A percentile compares a stretch with the other conserved stretches of the same genome.
Conservation (phyloP, 352 stramenopile species). For the Pythium folliculosum region DNA sequence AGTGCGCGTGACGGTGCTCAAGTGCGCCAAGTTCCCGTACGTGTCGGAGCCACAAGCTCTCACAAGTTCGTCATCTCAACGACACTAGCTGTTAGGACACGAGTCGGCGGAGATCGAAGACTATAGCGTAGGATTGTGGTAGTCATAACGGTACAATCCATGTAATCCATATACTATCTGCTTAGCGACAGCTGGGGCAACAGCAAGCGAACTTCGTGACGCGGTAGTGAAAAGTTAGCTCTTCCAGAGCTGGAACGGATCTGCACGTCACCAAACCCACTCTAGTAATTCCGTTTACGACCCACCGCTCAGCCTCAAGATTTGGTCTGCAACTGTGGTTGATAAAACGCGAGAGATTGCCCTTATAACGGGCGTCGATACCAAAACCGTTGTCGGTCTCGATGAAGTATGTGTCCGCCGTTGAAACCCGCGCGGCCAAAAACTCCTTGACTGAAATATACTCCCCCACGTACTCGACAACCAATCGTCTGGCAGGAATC, state of each 20-base stretch:
- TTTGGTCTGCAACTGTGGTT: background rate
- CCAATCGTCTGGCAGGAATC: no score
- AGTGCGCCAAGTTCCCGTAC: slow-evolving; percentile 82
- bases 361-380: background rate
- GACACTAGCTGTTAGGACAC: no score
- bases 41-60: slow-evolving; percentile 83
- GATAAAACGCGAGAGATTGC: slow-evolving; percentile 2
- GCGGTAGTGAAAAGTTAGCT: background rate
- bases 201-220: background rate
- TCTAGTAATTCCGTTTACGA: background rate
- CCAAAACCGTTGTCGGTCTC: background rate
- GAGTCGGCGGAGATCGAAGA: no score
- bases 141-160: no score
- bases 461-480: slow-evolving; percentile 4
- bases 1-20: no score
- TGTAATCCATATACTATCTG: no score
- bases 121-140: no score
- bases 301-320: background rate
- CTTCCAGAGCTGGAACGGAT: background rate
- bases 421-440: background rate
- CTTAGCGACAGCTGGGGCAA: background rate
- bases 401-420: background rate
- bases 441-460: background rate
- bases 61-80: no score
- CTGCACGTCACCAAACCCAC: background rate